Evolutionary conservation across 2,329 filamentous ascomycete species (phyloP).

Genomic region (Aplosporella prunicola): DNA sequence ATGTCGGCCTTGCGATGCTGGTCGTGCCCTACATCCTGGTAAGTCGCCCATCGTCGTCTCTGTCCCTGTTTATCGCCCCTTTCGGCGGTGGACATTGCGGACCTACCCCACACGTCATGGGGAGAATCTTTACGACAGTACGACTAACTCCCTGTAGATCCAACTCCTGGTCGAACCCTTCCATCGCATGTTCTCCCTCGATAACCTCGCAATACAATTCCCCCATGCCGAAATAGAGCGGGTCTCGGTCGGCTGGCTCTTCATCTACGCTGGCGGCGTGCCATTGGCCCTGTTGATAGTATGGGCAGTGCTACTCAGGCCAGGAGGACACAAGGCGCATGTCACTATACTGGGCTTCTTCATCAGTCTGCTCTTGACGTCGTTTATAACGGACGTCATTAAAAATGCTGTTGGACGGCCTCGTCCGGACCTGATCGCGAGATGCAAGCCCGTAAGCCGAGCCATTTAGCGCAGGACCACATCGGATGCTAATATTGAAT

Average conservation of each 20-base stretch:
- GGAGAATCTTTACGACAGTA: too few relatives aligned
- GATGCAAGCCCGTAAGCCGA: slow-evolving; percentile 59
- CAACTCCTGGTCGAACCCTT: slow-evolving; percentile 70
- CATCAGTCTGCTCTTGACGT: slow-evolving; percentile 63
- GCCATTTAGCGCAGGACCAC: not conserved
- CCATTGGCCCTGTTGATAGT: slow-evolving; percentile 58
- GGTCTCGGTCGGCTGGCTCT: slow-evolving; percentile 69
- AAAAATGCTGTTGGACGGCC: slow-evolving; percentile 83
- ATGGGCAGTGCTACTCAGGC: slow-evolving; percentile 54
- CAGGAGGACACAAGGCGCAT: slow-evolving; percentile 69
- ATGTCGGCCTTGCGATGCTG: slow-evolving; percentile 67
- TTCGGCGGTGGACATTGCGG: too few relatives aligned
- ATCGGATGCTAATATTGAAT: not conserved
- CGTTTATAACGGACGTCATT: slow-evolving; percentile 74
- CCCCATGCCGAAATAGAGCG: slow-evolving; percentile 78
- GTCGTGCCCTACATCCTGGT: slow-evolving; percentile 57
- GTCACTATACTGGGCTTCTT: slow-evolving; percentile 73
- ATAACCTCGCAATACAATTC: slow-evolving; percentile 74
- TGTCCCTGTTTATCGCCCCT: too few relatives aligned
- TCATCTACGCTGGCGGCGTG: slow-evolving; percentile 66
- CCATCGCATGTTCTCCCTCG: slow-evolving; percentile 86
- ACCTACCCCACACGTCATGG: slow-evolving; percentile 1
- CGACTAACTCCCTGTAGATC: too few relatives aligned
- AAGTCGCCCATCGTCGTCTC: too few relatives aligned
- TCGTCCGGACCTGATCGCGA: slow-evolving; percentile 77